phyloP scores from a whole-genome alignment of 2,329 filamentous ascomycete genomes.

The Fusarium piperis region DNA sequence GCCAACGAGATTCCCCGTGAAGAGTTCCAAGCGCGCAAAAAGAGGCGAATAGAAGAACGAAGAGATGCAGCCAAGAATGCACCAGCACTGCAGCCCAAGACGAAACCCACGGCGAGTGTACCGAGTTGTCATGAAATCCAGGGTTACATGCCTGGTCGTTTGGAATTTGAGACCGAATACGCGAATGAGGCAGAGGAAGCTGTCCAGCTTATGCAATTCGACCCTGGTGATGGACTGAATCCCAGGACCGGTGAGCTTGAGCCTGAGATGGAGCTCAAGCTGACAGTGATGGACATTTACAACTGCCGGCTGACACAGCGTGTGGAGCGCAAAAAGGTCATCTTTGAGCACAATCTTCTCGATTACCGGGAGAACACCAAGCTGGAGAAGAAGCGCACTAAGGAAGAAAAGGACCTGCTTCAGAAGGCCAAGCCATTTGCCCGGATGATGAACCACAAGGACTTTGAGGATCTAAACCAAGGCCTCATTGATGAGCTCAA shows the following conservation, averaged over 20 bases:
- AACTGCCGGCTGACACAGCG: slow-evolving; percentile 90
- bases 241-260: slow-evolving; percentile 85
- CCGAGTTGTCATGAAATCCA: slow-evolving; percentile 98
- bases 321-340: slow-evolving; percentile 93
- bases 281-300: slow-evolving; percentile 98
- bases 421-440: slow-evolving; percentile 97
- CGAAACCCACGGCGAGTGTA: slow-evolving; percentile 94
- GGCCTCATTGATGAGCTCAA: slow-evolving; percentile 92
- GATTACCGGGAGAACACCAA: slow-evolving; percentile 94
- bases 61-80: slow-evolving; percentile 88
- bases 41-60: slow-evolving; percentile 89
- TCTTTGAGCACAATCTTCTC: slow-evolving; percentile 93
- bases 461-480: slow-evolving; percentile 87
- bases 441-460: slow-evolving; percentile 92
- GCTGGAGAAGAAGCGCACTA: slow-evolving; percentile 92
- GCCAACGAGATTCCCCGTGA: slow-evolving; percentile 86
- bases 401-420: slow-evolving; percentile 90
- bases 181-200: slow-evolving; percentile 98
- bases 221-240: slow-evolving; percentile 93
- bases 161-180: slow-evolving; percentile 98
- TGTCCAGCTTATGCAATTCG: slow-evolving; percentile 98
- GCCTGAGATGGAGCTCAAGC: slow-evolving; percentile 95
- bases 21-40: slow-evolving; percentile 92
- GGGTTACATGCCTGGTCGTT: slow-evolving; percentile 96
- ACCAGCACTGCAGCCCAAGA: slow-evolving; percentile 85